Evolutionary conservation across 805 yeast species (phyloP).

Genomic region (Cyberlindnera meyerae): DNA sequence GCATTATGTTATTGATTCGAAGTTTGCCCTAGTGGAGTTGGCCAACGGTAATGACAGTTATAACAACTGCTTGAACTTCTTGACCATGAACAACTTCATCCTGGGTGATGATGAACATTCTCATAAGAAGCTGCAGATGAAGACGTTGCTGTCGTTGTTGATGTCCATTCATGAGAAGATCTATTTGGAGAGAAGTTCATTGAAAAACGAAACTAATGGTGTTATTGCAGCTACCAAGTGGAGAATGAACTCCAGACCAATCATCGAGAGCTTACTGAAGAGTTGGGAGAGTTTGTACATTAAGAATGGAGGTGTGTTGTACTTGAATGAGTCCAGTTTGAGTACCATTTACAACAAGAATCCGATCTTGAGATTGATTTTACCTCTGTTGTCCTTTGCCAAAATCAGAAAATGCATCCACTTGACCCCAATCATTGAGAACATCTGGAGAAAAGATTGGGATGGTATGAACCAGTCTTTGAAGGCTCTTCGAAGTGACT

Average conservation of each 20-base stretch:
- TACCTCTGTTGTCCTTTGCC: conserved; percentile 64
- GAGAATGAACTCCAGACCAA: conserved; percentile 60
- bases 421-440: conserved; percentile 54
- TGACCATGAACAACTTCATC: conserved; percentile 38
- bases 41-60: conserved; percentile 50
- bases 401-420: conserved; percentile 61
- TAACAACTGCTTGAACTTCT: conserved; percentile 40
- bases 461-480: conserved; percentile 53
- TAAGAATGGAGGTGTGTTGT: conserved; percentile 57
- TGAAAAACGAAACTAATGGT: conserved; percentile 33
- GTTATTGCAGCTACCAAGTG: conserved; percentile 52
- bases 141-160: conserved; percentile 50
- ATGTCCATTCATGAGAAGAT: conserved; percentile 66
- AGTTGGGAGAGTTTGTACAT: conserved; percentile 65
- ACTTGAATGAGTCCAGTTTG: conserved; percentile 43
- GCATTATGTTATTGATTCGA: conserved; percentile 44
- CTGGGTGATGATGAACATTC: conserved; percentile 31
- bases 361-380: conserved; percentile 55
- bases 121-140: conserved; percentile 37
- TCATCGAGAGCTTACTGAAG: conserved; percentile 50
- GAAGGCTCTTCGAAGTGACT: conserved; percentile 43
- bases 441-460: conserved; percentile 67
- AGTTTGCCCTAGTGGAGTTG: conserved; percentile 49
- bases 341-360: conserved; percentile 41
- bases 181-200: conserved; percentile 42